Evolutionary conservation across 805 yeast species (phyloP).

Genomic region (Yarrowia sp.): DNA sequence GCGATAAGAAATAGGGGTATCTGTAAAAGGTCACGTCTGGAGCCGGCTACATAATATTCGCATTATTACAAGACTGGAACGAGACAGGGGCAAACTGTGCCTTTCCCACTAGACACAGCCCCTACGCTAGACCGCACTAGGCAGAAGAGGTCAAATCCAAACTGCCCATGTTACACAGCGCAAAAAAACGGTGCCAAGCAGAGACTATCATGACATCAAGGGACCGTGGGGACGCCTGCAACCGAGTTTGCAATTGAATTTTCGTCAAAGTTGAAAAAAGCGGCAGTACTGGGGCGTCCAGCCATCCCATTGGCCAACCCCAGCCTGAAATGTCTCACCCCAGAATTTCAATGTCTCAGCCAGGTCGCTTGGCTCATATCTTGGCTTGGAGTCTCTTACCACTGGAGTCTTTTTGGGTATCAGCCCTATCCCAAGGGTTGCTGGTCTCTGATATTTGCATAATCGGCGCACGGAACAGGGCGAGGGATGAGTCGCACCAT

Average conservation of each 20-base stretch:
- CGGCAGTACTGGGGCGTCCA: neutral
- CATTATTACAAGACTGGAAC: neutral
- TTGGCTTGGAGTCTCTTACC: neutral
- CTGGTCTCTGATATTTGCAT: slow-evolving; percentile 19
- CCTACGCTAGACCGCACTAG: neutral
- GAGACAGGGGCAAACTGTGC: neutral
- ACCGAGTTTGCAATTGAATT: neutral
- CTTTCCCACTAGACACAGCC: neutral
- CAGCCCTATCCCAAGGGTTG: slow-evolving; percentile 13
- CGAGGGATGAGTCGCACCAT: neutral
- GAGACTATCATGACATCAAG: too few relatives aligned
- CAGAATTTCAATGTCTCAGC: slow-evolving; percentile 5
- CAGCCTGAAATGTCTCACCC: neutral
- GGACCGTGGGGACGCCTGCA: neutral
- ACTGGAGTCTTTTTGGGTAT: neutral
- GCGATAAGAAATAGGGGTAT: neutral
- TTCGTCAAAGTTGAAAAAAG: too few relatives aligned
- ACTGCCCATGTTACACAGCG: neutral
- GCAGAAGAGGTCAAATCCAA: neutral
- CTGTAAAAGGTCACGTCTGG: neutral
- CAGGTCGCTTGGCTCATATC: neutral
- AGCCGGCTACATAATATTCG: neutral
- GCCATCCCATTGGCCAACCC: neutral
- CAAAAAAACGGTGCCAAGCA: neutral
- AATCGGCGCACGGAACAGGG: slow-evolving; percentile 9